These are phyloP conservation scores for Neurospora sp. DNA, from an alignment of 495 filamentous ascomycete genomes.

Conservation along the genomic window DNA sequence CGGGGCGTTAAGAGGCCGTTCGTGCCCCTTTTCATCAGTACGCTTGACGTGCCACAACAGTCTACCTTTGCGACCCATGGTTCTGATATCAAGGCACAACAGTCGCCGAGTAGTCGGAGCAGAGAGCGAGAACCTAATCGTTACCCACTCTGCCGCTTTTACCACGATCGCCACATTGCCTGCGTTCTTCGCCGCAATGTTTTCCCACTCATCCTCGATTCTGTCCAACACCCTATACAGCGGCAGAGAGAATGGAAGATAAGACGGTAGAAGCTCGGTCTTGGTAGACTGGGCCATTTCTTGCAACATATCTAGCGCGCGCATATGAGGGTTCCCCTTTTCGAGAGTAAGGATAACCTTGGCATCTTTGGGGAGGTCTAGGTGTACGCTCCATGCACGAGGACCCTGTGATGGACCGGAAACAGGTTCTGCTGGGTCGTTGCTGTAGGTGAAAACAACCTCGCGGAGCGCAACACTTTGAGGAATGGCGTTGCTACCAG, in stretches of 20 bases:
- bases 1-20: slow-evolving; percentile 1
- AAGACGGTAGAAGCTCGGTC: slow-evolving; percentile 26
- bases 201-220: slow-evolving; percentile 37
- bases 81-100: slow-evolving; percentile 29
- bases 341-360: slow-evolving; percentile 45
- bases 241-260: slow-evolving; percentile 50
- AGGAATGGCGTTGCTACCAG: slow-evolving; percentile 37
- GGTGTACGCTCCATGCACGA: slow-evolving; percentile 26
- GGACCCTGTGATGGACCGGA: background rate
- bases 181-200: slow-evolving; percentile 18
- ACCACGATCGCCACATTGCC: slow-evolving; percentile 32
- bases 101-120: slow-evolving; percentile 8
- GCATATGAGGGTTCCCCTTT: slow-evolving; percentile 62
- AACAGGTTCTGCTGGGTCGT: slow-evolving; percentile 2
- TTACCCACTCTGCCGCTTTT: slow-evolving; percentile 37
- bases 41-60: slow-evolving; percentile 35
- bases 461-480: slow-evolving; percentile 48
- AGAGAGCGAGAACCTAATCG: slow-evolving; percentile 34
- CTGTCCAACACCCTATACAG: slow-evolving; percentile 54
- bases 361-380: slow-evolving; percentile 26
- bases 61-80: slow-evolving; percentile 21
- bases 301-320: slow-evolving; percentile 55
- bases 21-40: slow-evolving; percentile 1
- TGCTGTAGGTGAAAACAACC: slow-evolving; percentile 53
- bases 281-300: slow-evolving; percentile 46